Percentiles rank a stretch among this genome's conserved stretches.
phyloP scores from a whole-genome alignment of 352 stramenopile species.

The Pythium folliculosum region DNA sequence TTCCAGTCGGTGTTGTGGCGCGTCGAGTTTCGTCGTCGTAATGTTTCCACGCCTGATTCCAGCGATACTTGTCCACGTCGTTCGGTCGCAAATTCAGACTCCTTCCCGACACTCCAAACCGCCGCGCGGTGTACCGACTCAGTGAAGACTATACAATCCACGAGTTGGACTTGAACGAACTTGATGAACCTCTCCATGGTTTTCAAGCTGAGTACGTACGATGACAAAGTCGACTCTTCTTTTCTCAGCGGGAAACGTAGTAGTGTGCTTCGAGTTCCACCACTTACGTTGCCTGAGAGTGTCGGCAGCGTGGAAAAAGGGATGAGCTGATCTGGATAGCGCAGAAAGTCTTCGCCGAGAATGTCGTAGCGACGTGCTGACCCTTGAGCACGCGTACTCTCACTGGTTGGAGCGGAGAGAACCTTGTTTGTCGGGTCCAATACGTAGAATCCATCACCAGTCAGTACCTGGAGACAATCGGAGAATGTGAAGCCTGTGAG shows the following conservation, averaged over 20 bases:
- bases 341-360: slow-evolving; percentile 54
- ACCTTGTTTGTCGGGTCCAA: slow-evolving; percentile 51
- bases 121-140: slow-evolving; percentile 61
- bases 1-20: slow-evolving; percentile 69
- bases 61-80: slow-evolving; percentile 56
- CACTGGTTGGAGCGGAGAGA: slow-evolving; percentile 3
- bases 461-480: slow-evolving; percentile 81
- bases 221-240: slow-evolving; percentile 38
- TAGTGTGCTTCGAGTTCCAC: slow-evolving; percentile 54
- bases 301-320: slow-evolving; percentile 71
- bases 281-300: slow-evolving; percentile 53
- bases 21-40: slow-evolving; percentile 51
- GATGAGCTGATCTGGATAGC: slow-evolving; percentile 73
- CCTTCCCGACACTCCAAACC: slow-evolving; percentile 65
- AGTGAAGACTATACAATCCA: slow-evolving; percentile 71
- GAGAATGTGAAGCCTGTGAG: slow-evolving; percentile 65
- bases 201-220: slow-evolving; percentile 34
- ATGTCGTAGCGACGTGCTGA: slow-evolving; percentile 65
- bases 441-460: slow-evolving; percentile 72
- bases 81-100: slow-evolving; percentile 60
- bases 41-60: slow-evolving; percentile 36
- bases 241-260: slow-evolving; percentile 76
- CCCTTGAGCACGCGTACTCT: slow-evolving; percentile 5
- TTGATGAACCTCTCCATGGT: slow-evolving; percentile 37
- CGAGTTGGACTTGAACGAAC: slow-evolving; percentile 47